Conservation (phyloP, 306 rosid genomes). For the Gillenia trifoliata region DNA sequence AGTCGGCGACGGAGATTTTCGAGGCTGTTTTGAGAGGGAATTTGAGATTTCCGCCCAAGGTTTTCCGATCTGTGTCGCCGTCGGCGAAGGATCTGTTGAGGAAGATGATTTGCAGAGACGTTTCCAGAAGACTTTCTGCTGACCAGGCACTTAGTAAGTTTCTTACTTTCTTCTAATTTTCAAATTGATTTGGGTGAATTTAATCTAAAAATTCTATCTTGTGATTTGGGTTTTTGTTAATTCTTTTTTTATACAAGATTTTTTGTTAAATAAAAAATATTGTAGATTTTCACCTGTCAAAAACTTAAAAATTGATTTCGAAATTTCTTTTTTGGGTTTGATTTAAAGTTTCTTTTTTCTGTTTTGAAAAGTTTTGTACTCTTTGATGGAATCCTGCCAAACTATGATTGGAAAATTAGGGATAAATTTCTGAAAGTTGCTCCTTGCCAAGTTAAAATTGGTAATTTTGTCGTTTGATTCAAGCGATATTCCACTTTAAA, state of each 20-base stretch:
- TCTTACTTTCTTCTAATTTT: neutral
- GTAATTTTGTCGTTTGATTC: neutral
- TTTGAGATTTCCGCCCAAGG: slow-evolving; percentile 61
- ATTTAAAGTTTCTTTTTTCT: too few species aligned
- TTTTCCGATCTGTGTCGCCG: slow-evolving; percentile 57
- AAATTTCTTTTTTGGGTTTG: neutral
- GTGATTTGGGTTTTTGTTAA: neutral
- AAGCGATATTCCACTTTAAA: too few species aligned
- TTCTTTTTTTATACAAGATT: too few species aligned
- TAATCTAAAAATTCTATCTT: neutral
- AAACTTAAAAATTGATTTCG: too few species aligned
- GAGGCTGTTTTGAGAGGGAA: slow-evolving; percentile 63
- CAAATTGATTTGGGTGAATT: neutral
- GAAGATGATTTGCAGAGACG: slow-evolving; percentile 73
- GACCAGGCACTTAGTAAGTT: slow-evolving; percentile 70
- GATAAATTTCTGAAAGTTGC: neutral
- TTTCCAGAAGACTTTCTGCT: slow-evolving; percentile 49
- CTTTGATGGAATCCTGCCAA: neutral
- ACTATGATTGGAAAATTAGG: too few species aligned
- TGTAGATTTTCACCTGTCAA: too few species aligned
- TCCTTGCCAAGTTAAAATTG: neutral
- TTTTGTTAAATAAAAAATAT: too few species aligned
- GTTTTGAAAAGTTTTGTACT: too few species aligned
- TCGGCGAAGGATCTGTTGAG: slow-evolving; percentile 68
- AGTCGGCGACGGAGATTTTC: slow-evolving; percentile 49